Percentiles rank a stretch among this genome's conserved stretches.
Evolutionary conservation across 2,329 filamentous ascomycete genomes (phyloP).

Genomic region (Didymella glomerata): DNA sequence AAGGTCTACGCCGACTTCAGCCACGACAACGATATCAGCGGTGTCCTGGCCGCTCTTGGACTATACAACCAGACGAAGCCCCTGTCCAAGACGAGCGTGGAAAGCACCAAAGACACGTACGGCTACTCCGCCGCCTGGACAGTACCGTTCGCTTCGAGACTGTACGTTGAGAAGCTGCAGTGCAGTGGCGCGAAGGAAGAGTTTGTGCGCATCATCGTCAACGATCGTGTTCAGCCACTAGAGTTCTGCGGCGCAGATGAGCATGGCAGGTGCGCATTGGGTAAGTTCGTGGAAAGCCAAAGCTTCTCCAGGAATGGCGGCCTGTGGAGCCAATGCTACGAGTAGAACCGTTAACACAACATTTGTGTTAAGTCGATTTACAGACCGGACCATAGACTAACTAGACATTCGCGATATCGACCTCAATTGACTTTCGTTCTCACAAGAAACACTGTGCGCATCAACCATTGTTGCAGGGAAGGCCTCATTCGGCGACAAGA

Average conservation of each 20-base stretch:
- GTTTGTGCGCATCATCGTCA: constrained; percentile 80
- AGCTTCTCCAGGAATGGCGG: constrained; percentile 77
- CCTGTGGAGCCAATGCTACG: constrained; percentile 72
- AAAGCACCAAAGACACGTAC: constrained; percentile 62
- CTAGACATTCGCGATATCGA: not conserved
- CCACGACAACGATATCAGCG: constrained; percentile 88
- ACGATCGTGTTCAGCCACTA: constrained; percentile 81
- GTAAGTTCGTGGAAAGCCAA: constrained; percentile 76
- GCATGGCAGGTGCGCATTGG: constrained; percentile 74
- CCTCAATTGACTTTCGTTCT: not conserved
- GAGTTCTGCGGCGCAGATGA: constrained; percentile 74
- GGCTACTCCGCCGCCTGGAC: constrained; percentile 81
- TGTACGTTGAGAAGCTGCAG: constrained; percentile 87
- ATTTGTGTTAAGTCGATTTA: constrained; percentile 1
- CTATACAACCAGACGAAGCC: constrained; percentile 73
- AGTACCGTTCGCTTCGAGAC: constrained; percentile 80
- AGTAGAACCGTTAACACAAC: constrained; percentile 9
- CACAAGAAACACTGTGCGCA: not conserved
- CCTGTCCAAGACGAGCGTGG: constrained; percentile 56
- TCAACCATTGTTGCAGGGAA: not conserved
- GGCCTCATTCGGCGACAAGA: not conserved
- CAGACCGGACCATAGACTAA: not conserved
- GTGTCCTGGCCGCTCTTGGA: constrained; percentile 78
- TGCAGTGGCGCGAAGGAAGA: constrained; percentile 71
- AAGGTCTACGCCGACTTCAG: constrained; percentile 87